A percentile compares a stretch with the other conserved stretches of the same genome.
Evolutionary conservation across 2,329 filamentous ascomycete species (phyloP).

Genomic region (Paraconiothyrium sp.): DNA sequence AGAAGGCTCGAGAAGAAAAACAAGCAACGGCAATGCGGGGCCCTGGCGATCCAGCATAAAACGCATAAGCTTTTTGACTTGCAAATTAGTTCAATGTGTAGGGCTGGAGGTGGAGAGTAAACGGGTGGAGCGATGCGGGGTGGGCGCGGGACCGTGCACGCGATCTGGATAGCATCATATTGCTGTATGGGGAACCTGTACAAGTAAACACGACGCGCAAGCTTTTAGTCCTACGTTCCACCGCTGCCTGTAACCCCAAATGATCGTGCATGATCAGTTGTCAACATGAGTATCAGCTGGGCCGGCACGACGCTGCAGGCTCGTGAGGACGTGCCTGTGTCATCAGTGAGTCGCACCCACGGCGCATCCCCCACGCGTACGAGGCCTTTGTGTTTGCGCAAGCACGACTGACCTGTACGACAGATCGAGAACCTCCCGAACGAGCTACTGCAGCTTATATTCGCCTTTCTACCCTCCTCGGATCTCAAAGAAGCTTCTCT

Average conservation of each 20-base stretch:
- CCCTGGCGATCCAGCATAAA: conserved; percentile 2
- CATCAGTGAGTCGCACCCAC: not conserved
- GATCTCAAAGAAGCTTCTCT: conserved; percentile 46
- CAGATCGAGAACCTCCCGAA: conserved; percentile 50
- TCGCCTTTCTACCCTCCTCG: conserved; percentile 43
- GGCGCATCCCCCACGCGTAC: not conserved
- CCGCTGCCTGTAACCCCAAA: not conserved
- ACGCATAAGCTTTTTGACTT: not conserved
- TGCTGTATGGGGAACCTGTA: not conserved
- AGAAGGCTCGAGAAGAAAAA: conserved; percentile 14
- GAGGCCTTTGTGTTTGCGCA: not conserved
- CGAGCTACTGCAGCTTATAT: conserved; percentile 54
- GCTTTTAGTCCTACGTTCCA: not conserved
- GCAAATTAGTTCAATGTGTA: not conserved
- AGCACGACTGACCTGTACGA: conserved; percentile 13
- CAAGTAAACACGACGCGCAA: conserved; percentile 2
- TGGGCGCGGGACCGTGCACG: not conserved
- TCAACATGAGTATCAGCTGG: conserved; percentile 7
- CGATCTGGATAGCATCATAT: conserved; percentile 6
- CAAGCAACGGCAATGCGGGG: conserved; percentile 6
- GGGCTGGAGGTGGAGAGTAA: not conserved
- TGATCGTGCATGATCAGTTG: not conserved
- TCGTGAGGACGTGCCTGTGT: not conserved
- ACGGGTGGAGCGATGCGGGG: conserved; percentile 8
- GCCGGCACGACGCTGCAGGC: not conserved